Base-by-base conservation (phyloP, 2,329 filamentous ascomycete genomes). In the Fusarium vanettenii region DNA sequence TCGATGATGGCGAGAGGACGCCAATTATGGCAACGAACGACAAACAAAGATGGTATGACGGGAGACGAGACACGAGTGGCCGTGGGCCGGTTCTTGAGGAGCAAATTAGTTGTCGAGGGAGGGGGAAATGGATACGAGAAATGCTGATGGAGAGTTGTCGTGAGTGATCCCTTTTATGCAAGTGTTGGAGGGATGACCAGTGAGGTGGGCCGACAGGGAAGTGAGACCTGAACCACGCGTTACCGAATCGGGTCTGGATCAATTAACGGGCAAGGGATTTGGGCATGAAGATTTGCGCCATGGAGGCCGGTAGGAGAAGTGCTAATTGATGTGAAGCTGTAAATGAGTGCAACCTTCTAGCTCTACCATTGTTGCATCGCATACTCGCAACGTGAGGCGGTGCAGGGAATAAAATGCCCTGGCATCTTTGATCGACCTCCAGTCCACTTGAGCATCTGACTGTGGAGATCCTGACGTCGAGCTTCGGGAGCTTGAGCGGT, bases 221-320 rank as follows among this genome's bases (percentile, higher is more conserved):
- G 52, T 62, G 63, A 72, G 67, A 71, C 68, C 37, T 61, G 41
- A 68, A 50, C 62, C 64, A 48, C 60, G 64, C 66, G 64, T 72
- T 73, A 50, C 63, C 61, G 35, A 60, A 62, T 66, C 25, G 13
- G 60, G 69, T 4, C 14, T 55, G 45, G 60, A 35, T 37, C 18
- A 62, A 41, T 55, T 31, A 64, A 45, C 25, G 18, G 50, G 33
- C 18, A 13, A 25, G 25, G 18, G 13, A 11, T 16, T 39, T 39
- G 56, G 33, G 35, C 20, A 39, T 50, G 60, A 35, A 52, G n/a
- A 27, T 62, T 62, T 62, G 43, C 41, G 41, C 29, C 60, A 62
- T 50, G 14, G n/a, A 22, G 10, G n/a, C 11, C 20, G 37, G 59
- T 9, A 41, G 7, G 22, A 48, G 14, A 45, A 16, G 18, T 55